Base-by-base conservation (phyloP, 306 rosid genomes). In the Cercis canadensis region DNA sequence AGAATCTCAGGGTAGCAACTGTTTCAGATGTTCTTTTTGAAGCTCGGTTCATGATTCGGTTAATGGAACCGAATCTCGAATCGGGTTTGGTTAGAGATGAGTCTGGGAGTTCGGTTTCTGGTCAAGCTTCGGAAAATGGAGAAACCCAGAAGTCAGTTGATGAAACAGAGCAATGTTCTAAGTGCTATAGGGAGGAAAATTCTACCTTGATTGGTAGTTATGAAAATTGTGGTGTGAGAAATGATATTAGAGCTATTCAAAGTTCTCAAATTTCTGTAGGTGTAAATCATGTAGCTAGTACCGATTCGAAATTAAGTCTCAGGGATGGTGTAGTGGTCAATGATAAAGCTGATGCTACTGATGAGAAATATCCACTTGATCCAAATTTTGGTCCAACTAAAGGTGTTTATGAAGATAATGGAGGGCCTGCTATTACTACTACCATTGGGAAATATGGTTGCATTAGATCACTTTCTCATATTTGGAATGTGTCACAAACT, bases 21-120 rank as follows among this genome's bases (percentile, higher is more conserved):
- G 92, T 93, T 84, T 87, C 87, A 32, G 97, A 93, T 70, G 94
- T 93, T 11, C 76, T 77, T 56, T 79, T 72, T 46, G 81, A 77
- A 46, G 82, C 97, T 56, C 82, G 79, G 41, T 77, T 90, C 62
- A 19, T 64, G 7, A 84, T 90, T 44, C 79, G 80, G 21, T 79
- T 82, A 19, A 40, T 21, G 8, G 67, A 82, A 50, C 65, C 78
- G 17, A 32, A 62, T 67, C 52, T 50, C 16, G 76, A 44, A 4
- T 17, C 51, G 53, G 67, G 58, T 76, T 36, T 21, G 39, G 63
- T 44, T 59, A 53, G 40, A 45, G 78, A 74, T 39, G 37, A 46
- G n/a, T 14, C 44, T 0, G 53, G 67, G 12, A 16, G 67, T 39
- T 49, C 16, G 54, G 32, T 44, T 72, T 82, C 62, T 33, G 53